Percentiles rank a stretch among this genome's conserved stretches.
Evolutionary conservation across 2,329 filamentous ascomycete species (phyloP).

Genomic region (Fusarium paranaense): DNA sequence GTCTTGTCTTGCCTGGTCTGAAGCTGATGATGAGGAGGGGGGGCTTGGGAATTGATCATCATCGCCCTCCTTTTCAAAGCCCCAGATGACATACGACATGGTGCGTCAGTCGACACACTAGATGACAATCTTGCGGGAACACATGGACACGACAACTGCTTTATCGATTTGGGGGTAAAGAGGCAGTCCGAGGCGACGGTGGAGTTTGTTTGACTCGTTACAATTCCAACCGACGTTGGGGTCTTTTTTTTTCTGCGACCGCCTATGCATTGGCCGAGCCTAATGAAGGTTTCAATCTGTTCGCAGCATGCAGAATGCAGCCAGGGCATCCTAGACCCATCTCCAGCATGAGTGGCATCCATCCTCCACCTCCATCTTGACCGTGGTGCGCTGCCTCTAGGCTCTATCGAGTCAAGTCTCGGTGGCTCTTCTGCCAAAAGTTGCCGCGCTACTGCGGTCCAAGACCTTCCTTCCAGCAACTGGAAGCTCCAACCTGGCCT

Average conservation of each 20-base stretch:
- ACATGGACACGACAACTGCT: conserved; percentile 4
- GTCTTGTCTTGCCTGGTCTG: conserved; percentile 16
- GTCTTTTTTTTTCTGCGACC: not conserved
- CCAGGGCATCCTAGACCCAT: conserved; percentile 28
- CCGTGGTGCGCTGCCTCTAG: conserved; percentile 16
- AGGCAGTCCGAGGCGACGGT: conserved; percentile 7
- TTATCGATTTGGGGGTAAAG: conserved; percentile 10
- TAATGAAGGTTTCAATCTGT: conserved; percentile 29
- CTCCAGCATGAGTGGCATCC: conserved; percentile 4
- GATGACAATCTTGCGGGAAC: conserved; percentile 18
- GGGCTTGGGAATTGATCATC: conserved; percentile 24
- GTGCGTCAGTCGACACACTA: conserved; percentile 24
- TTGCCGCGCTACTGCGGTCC: conserved; percentile 39
- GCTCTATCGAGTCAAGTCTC: conserved; percentile 39
- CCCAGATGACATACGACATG: conserved; percentile 35
- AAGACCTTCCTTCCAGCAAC: conserved; percentile 41
- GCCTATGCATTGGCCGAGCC: conserved; percentile 3
- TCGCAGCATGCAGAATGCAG: conserved; percentile 34
- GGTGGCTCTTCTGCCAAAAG: conserved; percentile 23
- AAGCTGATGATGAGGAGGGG: conserved; percentile 26
- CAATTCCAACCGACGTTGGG: not conserved
- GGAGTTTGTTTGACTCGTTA: conserved; percentile 11
- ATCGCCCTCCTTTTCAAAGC: conserved; percentile 24
- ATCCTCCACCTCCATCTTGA: conserved; percentile 15
- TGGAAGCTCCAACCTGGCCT: conserved; percentile 38